A percentile compares a stretch with the other conserved stretches of the same genome.
Conservation (phyloP, 305 asterid species). For the Rubia balearica region DNA sequence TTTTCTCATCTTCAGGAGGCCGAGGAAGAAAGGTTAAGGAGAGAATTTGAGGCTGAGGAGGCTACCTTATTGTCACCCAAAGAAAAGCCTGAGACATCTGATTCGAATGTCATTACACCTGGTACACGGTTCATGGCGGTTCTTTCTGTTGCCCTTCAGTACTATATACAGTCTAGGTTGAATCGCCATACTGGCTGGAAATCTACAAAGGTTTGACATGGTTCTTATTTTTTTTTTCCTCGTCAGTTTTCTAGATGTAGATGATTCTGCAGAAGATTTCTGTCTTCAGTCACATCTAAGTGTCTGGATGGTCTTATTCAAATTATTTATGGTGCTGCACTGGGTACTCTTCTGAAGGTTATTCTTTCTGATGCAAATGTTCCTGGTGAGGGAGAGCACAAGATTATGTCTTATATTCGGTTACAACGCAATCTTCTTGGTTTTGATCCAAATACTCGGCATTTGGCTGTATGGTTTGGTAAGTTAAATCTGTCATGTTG, state of each 20-base stretch:
- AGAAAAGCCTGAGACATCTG: conserved; percentile 82
- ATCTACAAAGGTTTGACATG: conserved; percentile 60
- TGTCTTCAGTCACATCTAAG: conserved; percentile 27
- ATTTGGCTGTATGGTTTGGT: conserved; percentile 95
- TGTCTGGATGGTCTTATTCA: conserved; percentile 40
- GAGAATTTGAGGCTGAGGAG: conserved; percentile 62
- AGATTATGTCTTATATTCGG: conserved; percentile 91
- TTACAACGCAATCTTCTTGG: conserved; percentile 91
- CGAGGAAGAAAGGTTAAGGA: conserved; percentile 71
- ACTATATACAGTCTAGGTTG: conserved; percentile 76
- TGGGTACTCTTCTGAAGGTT: conserved; percentile 78
- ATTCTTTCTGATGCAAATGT: conserved; percentile 95
- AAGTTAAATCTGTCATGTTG: conserved; percentile 31
- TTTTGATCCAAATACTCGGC: conserved; percentile 89
- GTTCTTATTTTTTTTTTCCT: conserved; percentile 12
- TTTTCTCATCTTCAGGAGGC: conserved; percentile 51
- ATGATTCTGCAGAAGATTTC: conserved; percentile 32
- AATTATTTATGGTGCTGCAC: conserved; percentile 45
- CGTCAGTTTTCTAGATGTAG: conserved; percentile 23
- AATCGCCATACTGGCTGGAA: conserved; percentile 77
- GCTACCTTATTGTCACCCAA: conserved; percentile 37
- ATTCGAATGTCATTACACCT: conserved; percentile 94
- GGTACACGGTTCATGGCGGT: conserved; percentile 95
- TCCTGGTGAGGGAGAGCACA: conserved; percentile 99
- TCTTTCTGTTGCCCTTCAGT: conserved; percentile 88